phyloP scores from a whole-genome alignment of 1,284 basidiomycete species.

The Macrocybe sp. region DNA sequence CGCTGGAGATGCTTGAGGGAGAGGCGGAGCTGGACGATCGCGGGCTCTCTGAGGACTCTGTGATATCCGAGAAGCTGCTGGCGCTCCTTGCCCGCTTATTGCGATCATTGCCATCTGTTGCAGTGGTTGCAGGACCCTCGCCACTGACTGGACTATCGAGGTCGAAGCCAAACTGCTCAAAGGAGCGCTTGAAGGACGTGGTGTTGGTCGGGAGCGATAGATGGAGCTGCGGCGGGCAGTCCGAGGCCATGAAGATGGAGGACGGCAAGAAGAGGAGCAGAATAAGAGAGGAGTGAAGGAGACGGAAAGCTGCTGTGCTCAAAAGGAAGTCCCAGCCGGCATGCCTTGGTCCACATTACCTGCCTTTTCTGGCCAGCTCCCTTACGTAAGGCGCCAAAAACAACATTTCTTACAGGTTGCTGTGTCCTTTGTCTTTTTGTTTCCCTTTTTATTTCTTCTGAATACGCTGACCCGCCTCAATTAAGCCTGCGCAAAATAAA shows the following conservation, averaged over 20 bases:
- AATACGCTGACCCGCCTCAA: too few species aligned
- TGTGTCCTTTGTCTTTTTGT: too few species aligned
- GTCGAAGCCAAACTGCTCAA: constrained; percentile 50
- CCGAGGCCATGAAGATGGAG: constrained; percentile 26
- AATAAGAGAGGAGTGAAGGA: too few species aligned
- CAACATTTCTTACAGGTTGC: too few species aligned
- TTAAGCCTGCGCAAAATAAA: too few species aligned
- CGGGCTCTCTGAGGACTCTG: constrained; percentile 21
- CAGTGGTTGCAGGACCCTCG: constrained; percentile 18
- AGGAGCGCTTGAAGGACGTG: constrained; percentile 53
- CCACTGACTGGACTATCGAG: constrained; percentile 35
- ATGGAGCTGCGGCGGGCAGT: constrained; percentile 39
- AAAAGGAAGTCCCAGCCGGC: too few species aligned
- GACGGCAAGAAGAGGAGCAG: neutral
- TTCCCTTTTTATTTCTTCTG: too few species aligned
- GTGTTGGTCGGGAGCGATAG: constrained; percentile 38
- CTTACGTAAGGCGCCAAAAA: too few species aligned
- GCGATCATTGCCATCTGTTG: constrained; percentile 33
- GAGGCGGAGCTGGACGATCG: constrained; percentile 25
- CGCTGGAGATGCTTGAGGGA: constrained; percentile 15
- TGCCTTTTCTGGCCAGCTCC: too few species aligned
- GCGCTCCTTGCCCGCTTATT: constrained; percentile 42
- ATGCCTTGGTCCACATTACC: too few species aligned
- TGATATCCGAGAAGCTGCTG: constrained; percentile 31
- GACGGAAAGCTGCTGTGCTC: too few species aligned